Evolutionary conservation across 139 green algal species (phyloP), one percentile per base, ranked within the genome.

Genomic region (Astrephomene gubernaculifera): DNA sequence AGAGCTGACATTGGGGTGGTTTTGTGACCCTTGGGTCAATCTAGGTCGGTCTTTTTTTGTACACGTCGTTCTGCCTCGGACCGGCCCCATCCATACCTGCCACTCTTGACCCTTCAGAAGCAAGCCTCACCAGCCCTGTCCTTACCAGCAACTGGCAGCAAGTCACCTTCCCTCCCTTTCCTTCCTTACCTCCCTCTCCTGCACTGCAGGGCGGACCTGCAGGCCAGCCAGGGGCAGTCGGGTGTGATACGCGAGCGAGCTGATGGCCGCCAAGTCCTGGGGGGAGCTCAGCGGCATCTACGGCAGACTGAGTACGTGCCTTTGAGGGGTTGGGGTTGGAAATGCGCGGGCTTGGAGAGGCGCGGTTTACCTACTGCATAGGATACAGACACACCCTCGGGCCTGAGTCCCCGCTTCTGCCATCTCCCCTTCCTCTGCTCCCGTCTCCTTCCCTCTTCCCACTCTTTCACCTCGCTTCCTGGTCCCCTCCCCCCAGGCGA

Each of bases 241-340:
- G 83, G 54, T 8, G 93, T 97, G 24, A 86, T 97, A 17, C 86
- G 92, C 64, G 95, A n/a, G n/a, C n/a, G n/a, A 94, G 24, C 93
- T 99, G 39, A 87, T 97, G 82, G 90, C 94, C 38, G 97, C 96
- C 6, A 94, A 95, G 83, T 63, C 83, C 36, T 90, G 65, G 12
- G 95, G 94, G 0, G 80, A 93, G 41, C 93, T 99, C 38, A 81
- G 87, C 0, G 97, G 97, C 35, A 95, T 99, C 53, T 90, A 93
- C 71, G 98, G 98, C 7, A 76, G 96, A 0, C 89, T 99, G n/a
- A 97, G 96, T 95, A 69, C 72, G 89, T 80, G 39, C 19, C 14
- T 17, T 12, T 12, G n/a, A n/a, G n/a, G n/a, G n/a, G n/a, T n/a
- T n/a, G n/a, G n/a, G n/a, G n/a, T n/a, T n/a, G n/a, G n/a, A n/a